phyloP scores from a whole-genome alignment of 2,329 filamentous ascomycete species.

The Alternaria sp. region DNA sequence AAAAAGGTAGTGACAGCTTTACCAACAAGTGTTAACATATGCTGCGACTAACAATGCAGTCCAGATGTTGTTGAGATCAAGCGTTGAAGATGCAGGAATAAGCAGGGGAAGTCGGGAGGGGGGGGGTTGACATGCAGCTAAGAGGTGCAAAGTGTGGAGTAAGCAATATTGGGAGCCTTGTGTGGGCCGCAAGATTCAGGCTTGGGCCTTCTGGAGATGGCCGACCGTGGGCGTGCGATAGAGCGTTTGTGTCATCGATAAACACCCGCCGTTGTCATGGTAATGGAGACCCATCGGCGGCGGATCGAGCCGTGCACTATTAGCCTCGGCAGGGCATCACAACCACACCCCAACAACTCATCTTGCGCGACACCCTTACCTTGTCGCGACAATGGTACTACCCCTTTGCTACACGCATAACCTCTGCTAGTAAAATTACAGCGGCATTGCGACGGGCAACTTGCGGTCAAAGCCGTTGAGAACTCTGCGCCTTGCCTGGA shows the following conservation, averaged over 20 bases:
- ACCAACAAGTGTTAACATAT: constrained; percentile 12
- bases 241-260: constrained; percentile 27
- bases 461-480: constrained; percentile 1
- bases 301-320: constrained; percentile 26
- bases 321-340: constrained; percentile 18
- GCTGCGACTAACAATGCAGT: constrained; percentile 14
- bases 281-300: constrained; percentile 19
- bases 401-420: constrained; percentile 6
- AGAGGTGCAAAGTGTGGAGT: constrained; percentile 40
- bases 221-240: constrained; percentile 13
- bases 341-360: constrained; percentile 14
- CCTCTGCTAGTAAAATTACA: constrained; percentile 2
- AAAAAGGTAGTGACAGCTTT: constrained; percentile 15
- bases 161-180: constrained; percentile 29
- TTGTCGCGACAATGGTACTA: constrained; percentile 10
- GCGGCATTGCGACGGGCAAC: constrained; percentile 17
- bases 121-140: constrained; percentile 42
- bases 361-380: constrained; percentile 18
- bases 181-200: constrained; percentile 38
- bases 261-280: constrained; percentile 32
- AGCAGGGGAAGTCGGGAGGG: constrained; percentile 23
- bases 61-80: constrained; percentile 22
- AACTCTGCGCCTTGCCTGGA: constrained; percentile 3
- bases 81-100: constrained; percentile 28
- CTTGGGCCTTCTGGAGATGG: constrained; percentile 20